A percentile compares a stretch with the other conserved stretches of the same genome.
These are phyloP conservation scores for Corchorus olitorius DNA, from an alignment of 345 rosid genomes.

Conservation along the genomic window DNA sequence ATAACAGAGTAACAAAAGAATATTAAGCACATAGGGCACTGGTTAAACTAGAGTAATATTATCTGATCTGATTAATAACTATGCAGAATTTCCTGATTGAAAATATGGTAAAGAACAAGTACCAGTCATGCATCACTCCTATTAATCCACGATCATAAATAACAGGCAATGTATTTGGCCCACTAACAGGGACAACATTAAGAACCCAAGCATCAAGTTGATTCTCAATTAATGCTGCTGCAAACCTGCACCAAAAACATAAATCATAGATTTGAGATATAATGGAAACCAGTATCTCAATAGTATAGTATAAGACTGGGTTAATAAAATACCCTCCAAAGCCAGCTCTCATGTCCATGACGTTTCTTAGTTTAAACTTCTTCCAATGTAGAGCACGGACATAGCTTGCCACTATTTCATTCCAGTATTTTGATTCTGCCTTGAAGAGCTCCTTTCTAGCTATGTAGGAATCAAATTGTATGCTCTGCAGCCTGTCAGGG, in stretches of 20 bases:
- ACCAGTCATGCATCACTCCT: conserved; percentile 98
- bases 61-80: background rate
- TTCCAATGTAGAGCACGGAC: conserved; percentile 81
- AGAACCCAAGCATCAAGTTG: conserved; percentile 84
- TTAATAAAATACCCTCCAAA: conserved; percentile 77
- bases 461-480: conserved; percentile 77
- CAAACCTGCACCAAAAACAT: conserved; percentile 63
- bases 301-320: conserved; percentile 14
- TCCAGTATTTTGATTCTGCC: conserved; percentile 94
- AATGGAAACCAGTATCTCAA: background rate
- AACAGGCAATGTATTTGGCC: conserved; percentile 91
- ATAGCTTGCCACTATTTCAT: conserved; percentile 72
- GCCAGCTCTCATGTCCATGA: conserved; percentile 97
- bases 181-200: conserved; percentile 88
- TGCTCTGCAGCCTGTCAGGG: conserved; percentile 90
- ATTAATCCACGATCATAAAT: conserved; percentile 94
- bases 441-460: conserved; percentile 86
- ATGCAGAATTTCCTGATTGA: background rate
- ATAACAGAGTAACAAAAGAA: background rate
- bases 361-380: conserved; percentile 81
- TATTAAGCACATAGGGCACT: background rate
- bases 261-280: conserved; percentile 21
- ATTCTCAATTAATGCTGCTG: conserved; percentile 76
- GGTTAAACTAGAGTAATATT: background rate
- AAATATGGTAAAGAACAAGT: conserved; percentile 28